Conservation (phyloP, 257 asterid genomes). For the Fraxinus anomala region DNA sequence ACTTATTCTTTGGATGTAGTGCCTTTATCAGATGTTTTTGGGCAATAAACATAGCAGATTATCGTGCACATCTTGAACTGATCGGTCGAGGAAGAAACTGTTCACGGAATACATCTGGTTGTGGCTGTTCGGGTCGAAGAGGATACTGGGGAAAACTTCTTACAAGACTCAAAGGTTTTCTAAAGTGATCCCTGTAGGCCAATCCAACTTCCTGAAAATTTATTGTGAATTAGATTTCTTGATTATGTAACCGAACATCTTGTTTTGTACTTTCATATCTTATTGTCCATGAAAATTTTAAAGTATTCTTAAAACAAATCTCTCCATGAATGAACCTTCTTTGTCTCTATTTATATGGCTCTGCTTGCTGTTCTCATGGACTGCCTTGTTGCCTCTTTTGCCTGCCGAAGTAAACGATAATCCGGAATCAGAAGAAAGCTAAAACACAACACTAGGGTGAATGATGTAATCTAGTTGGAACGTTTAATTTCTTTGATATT, state of each 20-base stretch:
- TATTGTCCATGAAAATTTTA: too few species aligned
- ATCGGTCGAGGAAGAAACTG: not conserved
- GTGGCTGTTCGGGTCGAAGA: not conserved
- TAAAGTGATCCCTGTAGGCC: not conserved
- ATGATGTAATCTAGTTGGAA: too few species aligned
- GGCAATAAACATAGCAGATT: not conserved
- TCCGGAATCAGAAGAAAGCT: not conserved
- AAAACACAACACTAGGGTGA: not conserved
- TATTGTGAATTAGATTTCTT: not conserved
- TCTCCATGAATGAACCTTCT: too few species aligned
- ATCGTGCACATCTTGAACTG: not conserved
- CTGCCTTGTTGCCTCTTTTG: not conserved
- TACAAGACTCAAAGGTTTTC: not conserved
- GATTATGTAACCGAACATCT: too few species aligned
- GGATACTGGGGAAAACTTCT: not conserved
- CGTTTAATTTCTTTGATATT: too few species aligned
- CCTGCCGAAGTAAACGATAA: not conserved
- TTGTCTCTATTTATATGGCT: too few species aligned
- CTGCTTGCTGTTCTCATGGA: not conserved
- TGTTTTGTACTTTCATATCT: too few species aligned
- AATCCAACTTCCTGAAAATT: not conserved
- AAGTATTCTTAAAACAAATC: too few species aligned
- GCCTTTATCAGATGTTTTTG: not conserved
- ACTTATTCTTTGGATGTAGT: constrained; percentile 10
- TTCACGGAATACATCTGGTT: not conserved